Evolutionary conservation across 2,329 filamentous ascomycete species (phyloP), one percentile per base, ranked within the genome.

Genomic region (Neoarthrinium moseri): DNA sequence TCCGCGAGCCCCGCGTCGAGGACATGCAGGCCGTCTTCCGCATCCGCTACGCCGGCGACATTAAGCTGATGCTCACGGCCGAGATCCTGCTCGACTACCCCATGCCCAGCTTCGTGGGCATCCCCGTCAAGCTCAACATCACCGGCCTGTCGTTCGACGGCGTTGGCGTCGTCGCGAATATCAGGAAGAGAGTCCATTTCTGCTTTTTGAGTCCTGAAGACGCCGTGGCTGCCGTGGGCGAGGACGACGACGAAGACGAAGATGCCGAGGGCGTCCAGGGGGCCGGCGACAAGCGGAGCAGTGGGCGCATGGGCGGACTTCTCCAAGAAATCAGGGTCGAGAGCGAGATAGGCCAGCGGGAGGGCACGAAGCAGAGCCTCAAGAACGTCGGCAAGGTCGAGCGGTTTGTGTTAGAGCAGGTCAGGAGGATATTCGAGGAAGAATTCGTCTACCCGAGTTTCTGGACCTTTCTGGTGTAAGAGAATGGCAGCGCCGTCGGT

Each of bases 371-470:
- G 70, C 92, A 96, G 71, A 94, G 92, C 37, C 72, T 99, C 49
- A 97, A 96, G 76, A 99, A 99, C 65, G 92, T 99, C 40, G 92
- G 94, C 48, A 99, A 99, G 75, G 94, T 99, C 47, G 94, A 99
- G 72, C 87, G 90, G 59, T 99, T 99, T 65, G 90, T 99, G 46
- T 76, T 99, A 49, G 92, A 97, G 65, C 92, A 97, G 69, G 94
- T 99, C 51, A 84, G 92, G 63, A 82, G 91, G 61, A 97, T 99
- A 57, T 97, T 99, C 61, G 94, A 99, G 69, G 94, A 97, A 63
- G 94, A 99, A 66, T 94, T 97, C 70, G 91, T 97, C 51, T 97
- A 95, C 70, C 94, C 94, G 35, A 96, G 91, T 67, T 97, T 95
- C 68, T 97, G 92, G 91, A 97, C 92, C 1, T 96, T 97, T 66